Conservation (phyloP, 75 land plant genomes). For the Cunninghamia lanceolata region DNA sequence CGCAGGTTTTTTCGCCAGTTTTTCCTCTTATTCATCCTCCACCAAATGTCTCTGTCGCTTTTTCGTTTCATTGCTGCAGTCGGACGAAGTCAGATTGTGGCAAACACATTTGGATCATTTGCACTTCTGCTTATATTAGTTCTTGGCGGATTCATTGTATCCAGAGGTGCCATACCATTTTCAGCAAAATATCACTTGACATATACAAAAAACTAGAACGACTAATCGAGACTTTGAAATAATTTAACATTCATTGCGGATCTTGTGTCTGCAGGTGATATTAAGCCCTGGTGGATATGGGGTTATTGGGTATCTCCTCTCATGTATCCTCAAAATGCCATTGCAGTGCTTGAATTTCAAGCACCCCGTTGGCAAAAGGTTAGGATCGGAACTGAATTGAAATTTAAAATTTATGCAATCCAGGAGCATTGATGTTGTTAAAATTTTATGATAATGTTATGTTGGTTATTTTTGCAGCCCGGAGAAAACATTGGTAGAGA, state of each 20-base stretch:
- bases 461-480: conserved; percentile 27
- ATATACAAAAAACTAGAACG: background rate
- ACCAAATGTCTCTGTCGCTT: conserved; percentile 47
- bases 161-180: conserved; percentile 23
- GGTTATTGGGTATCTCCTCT: conserved; percentile 80
- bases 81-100: conserved; percentile 29
- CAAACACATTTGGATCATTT: conserved; percentile 44
- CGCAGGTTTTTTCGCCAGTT: conserved; percentile 42
- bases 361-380: conserved; percentile 74
- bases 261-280: conserved; percentile 42
- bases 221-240: background rate
- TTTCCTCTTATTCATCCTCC: conserved; percentile 20
- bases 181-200: background rate
- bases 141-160: conserved; percentile 46
- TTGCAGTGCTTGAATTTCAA: conserved; percentile 67
- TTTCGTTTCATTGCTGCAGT: conserved; percentile 42
- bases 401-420: conserved; percentile 20
- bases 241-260: background rate
- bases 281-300: conserved; percentile 85
- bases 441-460: conserved; percentile 35
- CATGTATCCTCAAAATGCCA: conserved; percentile 78
- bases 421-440: conserved; percentile 45
- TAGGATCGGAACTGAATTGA: background rate
- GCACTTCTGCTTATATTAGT: conserved; percentile 27
- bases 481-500: conserved; percentile 35